These are phyloP conservation scores for Podila epicladia DNA, from an alignment of 192 early-diverging fungal species.

Conservation along the genomic window DNA sequence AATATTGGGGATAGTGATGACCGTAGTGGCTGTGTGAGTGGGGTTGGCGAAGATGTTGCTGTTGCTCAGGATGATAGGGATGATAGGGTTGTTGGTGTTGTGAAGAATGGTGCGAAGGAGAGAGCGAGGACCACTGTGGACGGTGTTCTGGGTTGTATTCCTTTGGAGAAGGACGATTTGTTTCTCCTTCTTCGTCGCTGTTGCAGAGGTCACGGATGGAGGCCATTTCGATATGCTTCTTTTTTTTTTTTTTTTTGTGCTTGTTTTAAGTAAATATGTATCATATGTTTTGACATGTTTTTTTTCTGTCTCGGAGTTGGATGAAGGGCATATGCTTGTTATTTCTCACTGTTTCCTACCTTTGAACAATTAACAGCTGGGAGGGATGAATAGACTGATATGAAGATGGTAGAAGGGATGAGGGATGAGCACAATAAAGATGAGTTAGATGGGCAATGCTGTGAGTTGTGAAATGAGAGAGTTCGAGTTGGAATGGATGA, in stretches of 20 bases:
- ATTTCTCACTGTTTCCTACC: no score
- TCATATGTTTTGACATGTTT: no score
- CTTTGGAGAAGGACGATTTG: neutral
- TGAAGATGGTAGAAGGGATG: no score
- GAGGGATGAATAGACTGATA: no score
- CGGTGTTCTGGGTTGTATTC: neutral
- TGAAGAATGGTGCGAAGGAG: neutral
- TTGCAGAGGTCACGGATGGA: slow-evolving; percentile 48
- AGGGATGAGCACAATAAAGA: no score
- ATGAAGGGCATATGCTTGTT: no score
- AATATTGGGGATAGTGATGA: slow-evolving; percentile 16
- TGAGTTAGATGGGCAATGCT: no score
- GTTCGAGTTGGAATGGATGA: neutral
- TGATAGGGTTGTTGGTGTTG: neutral
- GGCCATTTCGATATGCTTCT: slow-evolving; percentile 9
- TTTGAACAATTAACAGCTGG: no score
- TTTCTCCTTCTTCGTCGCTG: slow-evolving; percentile 10
- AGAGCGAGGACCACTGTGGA: neutral
- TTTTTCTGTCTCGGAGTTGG: no score
- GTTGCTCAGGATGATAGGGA: slow-evolving; percentile 11
- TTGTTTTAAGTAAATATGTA: no score
- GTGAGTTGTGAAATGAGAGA: no score
- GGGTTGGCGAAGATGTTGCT: neutral
- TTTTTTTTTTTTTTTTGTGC: no score
- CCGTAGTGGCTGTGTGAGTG: slow-evolving; percentile 8